Percentiles rank a stretch among this genome's conserved stretches.
phyloP scores from a whole-genome alignment of 1,139 yeast species.

The Yarrowia galli region DNA sequence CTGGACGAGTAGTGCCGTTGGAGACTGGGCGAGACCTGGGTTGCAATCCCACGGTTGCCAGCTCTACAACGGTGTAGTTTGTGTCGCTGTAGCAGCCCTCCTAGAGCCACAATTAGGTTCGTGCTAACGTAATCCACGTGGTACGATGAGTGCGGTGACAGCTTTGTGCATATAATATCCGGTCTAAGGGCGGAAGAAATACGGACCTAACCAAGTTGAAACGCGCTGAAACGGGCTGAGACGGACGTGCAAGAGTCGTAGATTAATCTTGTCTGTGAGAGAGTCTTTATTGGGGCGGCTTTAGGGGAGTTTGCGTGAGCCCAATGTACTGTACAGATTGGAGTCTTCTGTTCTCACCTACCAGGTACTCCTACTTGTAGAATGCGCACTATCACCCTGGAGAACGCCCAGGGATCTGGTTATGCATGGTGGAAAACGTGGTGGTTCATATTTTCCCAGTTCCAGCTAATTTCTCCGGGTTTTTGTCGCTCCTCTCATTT shows the following conservation, averaged over 20 bases:
- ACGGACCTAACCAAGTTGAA: neutral
- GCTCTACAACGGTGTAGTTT: neutral
- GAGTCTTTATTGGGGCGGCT: too few species aligned
- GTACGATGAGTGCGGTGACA: constrained; percentile 2
- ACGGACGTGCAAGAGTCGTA: neutral
- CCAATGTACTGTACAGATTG: too few species aligned
- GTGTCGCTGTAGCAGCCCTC: neutral
- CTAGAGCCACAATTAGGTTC: neutral
- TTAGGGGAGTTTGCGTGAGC: too few species aligned
- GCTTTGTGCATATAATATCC: constrained; percentile 16
- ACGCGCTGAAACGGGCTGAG: neutral
- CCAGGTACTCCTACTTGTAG: too few species aligned
- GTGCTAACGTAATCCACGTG: constrained; percentile 29
- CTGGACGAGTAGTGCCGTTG: neutral
- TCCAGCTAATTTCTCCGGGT: neutral
- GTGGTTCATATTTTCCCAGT: neutral
- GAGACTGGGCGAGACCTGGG: neutral
- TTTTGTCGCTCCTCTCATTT: neutral
- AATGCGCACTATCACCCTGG: too few species aligned
- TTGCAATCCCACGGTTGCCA: neutral
- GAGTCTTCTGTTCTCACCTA: too few species aligned
- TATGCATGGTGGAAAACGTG: too few species aligned
- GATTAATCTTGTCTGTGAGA: neutral
- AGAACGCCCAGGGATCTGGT: too few species aligned
- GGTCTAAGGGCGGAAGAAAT: neutral